Base-by-base conservation (phyloP, 83 land plant species). In the Picea engelmannii region DNA sequence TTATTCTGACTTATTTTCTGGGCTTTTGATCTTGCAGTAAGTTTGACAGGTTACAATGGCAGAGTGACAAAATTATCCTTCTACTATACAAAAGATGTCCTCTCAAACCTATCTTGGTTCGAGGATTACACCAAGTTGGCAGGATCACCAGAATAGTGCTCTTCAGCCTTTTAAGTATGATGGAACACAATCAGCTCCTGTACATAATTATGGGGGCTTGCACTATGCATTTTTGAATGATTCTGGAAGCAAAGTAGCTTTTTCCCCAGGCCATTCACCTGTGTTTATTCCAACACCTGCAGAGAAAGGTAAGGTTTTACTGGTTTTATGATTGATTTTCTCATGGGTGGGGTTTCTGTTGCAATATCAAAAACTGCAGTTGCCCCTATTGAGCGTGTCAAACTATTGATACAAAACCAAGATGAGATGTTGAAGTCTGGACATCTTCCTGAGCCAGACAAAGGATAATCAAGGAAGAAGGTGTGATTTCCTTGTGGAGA, bases 281-380 rank as follows among this genome's bases (percentile, higher is more conserved):
- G 38, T 35, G 38, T 35, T 35, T 35, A 35, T 35, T 35, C 38
- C 38, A 35, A 35, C 38, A 13, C 90, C 92, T 11, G 24, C 85
- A 3, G 90, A 90, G 79, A 90, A 27, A 27, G 87, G 88, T 5
- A 27, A 27, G 87, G 88, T 5, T 8, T 82, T 23, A 60, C 81
- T 24, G 81, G 84, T 70, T 90, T 90, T 78, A 81, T 82, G 62
- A 81, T 83, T 62, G 92, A 88, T 84, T 88, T 90, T 79, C 83
- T 90, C 23, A 90, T 90, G 92, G 92, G 92, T 76, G 92, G 92
- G 64, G 92, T 90, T 67, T 88, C 90, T 71, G 90, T 90, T 23
- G 92, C 90, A 61, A 90, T 90, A 5, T 88, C 92, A 13, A 90
- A 90, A 79, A 88, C 92, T 76, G 92, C 85, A 75, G 92, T 90